phyloP scores from a whole-genome alignment of 2,329 filamentous ascomycete species.

The Alternaria sp. region DNA sequence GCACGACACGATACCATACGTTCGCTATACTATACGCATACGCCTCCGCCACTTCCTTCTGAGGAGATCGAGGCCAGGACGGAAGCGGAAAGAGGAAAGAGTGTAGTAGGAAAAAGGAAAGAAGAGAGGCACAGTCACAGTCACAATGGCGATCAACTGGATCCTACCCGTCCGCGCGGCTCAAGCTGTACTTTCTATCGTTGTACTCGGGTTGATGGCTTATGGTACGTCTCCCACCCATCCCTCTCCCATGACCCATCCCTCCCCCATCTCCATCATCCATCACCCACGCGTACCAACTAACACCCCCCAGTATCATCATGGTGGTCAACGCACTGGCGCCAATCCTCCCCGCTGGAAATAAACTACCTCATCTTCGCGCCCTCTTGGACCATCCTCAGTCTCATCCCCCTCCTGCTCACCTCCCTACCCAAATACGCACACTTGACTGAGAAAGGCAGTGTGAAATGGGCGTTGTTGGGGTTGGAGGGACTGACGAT shows the following conservation, averaged over 20 bases:
- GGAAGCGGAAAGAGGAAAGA: not conserved
- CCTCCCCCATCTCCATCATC: not conserved
- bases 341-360: conserved; percentile 59
- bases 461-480: conserved; percentile 66
- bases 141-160: conserved; percentile 60
- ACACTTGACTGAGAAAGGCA: conserved; percentile 49
- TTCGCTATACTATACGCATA: not conserved
- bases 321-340: conserved; percentile 60
- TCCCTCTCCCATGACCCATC: not conserved
- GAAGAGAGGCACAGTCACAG: not conserved
- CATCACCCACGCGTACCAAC: not conserved
- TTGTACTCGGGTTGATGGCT: conserved; percentile 75
- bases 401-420: conserved; percentile 71
- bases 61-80: not conserved
- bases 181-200: conserved; percentile 72
- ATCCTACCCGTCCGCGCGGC: conserved; percentile 69
- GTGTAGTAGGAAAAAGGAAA: not conserved
- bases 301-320: conserved; percentile 58
- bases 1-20: not conserved
- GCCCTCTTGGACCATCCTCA: conserved; percentile 73
- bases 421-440: conserved; percentile 64
- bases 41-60: not conserved
- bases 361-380: conserved; percentile 83
- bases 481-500: conserved; percentile 74
- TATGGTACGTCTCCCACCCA: conserved; percentile 61